Evolutionary conservation across 78 protist species (phyloP), one percentile per base, ranked within the genome.

Genomic region (Dictyostelium purpureum): DNA sequence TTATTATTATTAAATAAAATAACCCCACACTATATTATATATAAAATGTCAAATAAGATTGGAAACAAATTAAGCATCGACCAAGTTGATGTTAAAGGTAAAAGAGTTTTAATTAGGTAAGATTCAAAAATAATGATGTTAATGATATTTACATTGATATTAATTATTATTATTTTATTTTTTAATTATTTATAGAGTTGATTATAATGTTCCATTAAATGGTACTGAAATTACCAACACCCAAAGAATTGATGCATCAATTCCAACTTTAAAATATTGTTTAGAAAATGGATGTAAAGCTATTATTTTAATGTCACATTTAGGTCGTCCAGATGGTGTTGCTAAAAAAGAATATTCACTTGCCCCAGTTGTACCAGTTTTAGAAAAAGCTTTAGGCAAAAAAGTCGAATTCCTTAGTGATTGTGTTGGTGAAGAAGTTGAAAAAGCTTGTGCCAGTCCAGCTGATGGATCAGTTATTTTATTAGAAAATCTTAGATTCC

Each of bases 291-390:
- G 97, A 33, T 98, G 98, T 0, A 77, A 76, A 78, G 1, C 90
- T 11, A 94, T 98, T 51, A 92, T 99, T 14, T 94, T 98, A 57
- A 95, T 96, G 97, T 89, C 98, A 56, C 99, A 99, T 91, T 93
- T 99, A 10, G 99, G 99, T 66, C 96, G 99, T 37, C 99, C 99
- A 63, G 98, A 97, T 28, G 99, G 99, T 24, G 16, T 6, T 12
- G 79, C 28, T 31, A 77, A 95, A 43, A 69, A 59, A 35, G 73
- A 98, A 83, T 78, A 2, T 81, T 87, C 99, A n/a, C 81, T 99
- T 4, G 79, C 70, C 51, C 98, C 98, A 49, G 98, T 98, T 10
- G 98, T 95, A 19, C 71, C 26, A 49, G 51, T 57, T 54, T 95
- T 98, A 47, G 92, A 87, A 47, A 59, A 94, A 51, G 71, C 85